Base-by-base conservation (phyloP, 2,329 filamentous ascomycete genomes). In the Diaporthe ilicicola region DNA sequence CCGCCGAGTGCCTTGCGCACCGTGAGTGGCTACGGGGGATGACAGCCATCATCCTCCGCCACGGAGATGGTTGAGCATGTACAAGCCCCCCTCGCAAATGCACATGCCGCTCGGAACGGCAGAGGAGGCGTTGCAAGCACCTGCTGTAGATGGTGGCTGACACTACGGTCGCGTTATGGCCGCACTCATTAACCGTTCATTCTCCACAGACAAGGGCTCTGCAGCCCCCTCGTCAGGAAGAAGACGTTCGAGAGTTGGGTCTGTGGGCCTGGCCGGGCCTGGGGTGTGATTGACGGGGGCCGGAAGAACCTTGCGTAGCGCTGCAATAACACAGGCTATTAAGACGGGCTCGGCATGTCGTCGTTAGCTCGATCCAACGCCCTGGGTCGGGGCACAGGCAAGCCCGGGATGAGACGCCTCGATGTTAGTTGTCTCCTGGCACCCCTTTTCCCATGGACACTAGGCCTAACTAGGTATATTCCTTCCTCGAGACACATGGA, bases 301-400 rank as follows among this genome's bases (percentile, higher is more conserved):
- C 27, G 48, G 44, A 50, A 39, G 29, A 67, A 51, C 64, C 71
- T 59, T 70, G 69, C 51, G 51, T 34, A 32, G 48, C n/a, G 62
- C 64, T 69, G 70, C 65, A 69, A 71, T 68, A 69, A 44, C 55
- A 55, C n/a, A 55, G 29, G 44, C 48, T 48, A 72, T 66, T 73
- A 73, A 73, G 72, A 68, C 69, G 69, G 66, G 70, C 72, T 72
- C 72, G 72, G 72, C 72, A 73, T 70, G 72, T 73, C 72, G 44
- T 73, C 72, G 48, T 55, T 73, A 73, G 72, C 66, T 73, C 72
- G 72, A 72, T 73, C 70, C 72, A 72, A 69, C 50, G 70, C 70
- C 68, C 55, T 70, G 72, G 72, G 72, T 72, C 71, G 62, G 61
- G 55, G 62, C 62, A 70, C 67, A 61, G 50, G 67, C 61, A 56